Percentiles rank a stretch among this genome's conserved stretches.
phyloP scores from a whole-genome alignment of 108 stramenopile species.

The Cyclotella cryptica region DNA sequence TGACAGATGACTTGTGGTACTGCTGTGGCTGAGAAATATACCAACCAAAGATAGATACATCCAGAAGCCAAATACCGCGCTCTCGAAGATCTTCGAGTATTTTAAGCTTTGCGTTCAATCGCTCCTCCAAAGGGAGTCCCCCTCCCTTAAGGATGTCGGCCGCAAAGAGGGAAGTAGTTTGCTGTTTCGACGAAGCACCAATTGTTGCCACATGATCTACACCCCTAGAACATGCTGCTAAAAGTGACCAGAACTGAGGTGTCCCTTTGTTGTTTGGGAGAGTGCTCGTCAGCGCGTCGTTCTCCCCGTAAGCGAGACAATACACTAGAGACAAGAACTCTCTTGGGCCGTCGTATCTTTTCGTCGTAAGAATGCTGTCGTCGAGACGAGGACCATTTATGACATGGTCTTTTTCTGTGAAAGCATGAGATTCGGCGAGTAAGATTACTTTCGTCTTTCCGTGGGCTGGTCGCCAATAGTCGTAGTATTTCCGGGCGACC shows the following conservation, averaged over 20 bases:
- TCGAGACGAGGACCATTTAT: slow-evolving; percentile 29
- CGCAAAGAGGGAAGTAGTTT: slow-evolving; percentile 34
- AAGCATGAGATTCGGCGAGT: slow-evolving; percentile 55
- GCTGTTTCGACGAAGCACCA: slow-evolving; percentile 5
- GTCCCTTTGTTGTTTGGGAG: slow-evolving; percentile 45
- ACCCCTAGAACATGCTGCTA: slow-evolving; percentile 49
- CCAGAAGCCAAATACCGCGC: slow-evolving; percentile 56
- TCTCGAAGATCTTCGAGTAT: slow-evolving; percentile 38
- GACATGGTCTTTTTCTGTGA: slow-evolving; percentile 28
- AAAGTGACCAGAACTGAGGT: slow-evolving; percentile 57
- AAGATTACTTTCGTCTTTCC: slow-evolving; percentile 44
- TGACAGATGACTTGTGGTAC: slow-evolving; percentile 31
- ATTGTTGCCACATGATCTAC: slow-evolving; percentile 28
- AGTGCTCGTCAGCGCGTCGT: slow-evolving; percentile 16
- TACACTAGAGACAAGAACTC: slow-evolving; percentile 49
- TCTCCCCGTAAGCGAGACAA: slow-evolving; percentile 54
- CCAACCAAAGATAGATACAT: slow-evolving; percentile 56
- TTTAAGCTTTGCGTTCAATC: slow-evolving; percentile 46
- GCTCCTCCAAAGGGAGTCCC: slow-evolving; percentile 27
- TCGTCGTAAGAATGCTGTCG: slow-evolving; percentile 7
- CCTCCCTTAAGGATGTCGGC: slow-evolving; percentile 49
- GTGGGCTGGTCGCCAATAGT: slow-evolving; percentile 43
- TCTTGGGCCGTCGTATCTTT: slow-evolving; percentile 38
- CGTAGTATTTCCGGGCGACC: slow-evolving; percentile 45
- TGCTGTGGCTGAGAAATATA: slow-evolving; percentile 40